Conservation (phyloP, 495 filamentous ascomycete species). For the Haplographium delicatum region DNA sequence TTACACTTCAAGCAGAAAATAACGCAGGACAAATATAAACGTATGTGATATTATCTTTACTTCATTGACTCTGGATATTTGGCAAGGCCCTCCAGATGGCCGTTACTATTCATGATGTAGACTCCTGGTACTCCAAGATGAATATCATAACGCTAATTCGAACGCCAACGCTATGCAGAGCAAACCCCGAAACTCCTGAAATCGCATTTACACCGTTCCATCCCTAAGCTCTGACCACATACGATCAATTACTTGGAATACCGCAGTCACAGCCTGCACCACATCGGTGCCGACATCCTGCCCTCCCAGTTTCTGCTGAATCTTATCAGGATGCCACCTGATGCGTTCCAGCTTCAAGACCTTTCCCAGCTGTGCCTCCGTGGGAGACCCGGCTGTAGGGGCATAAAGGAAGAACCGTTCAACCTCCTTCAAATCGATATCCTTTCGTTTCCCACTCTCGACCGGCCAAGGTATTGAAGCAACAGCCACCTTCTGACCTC, state of each 20-base stretch:
- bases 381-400: constrained; percentile 27
- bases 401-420: constrained; percentile 58
- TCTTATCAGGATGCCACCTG: constrained; percentile 97
- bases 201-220: constrained; percentile 6
- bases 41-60: too few relatives aligned
- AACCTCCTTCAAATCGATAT: constrained; percentile 58
- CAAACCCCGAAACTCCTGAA: too few relatives aligned
- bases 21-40: too few relatives aligned
- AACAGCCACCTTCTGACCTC: constrained; percentile 27
- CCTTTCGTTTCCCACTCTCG: constrained; percentile 50
- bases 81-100: too few relatives aligned
- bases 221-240: constrained; percentile 53
- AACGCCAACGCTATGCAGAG: constrained; percentile 22
- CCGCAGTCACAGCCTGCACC: constrained; percentile 75
- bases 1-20: too few relatives aligned
- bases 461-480: constrained; percentile 73
- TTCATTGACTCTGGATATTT: too few relatives aligned
- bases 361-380: constrained; percentile 39
- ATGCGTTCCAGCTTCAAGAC: constrained; percentile 81
- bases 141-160: too few relatives aligned
- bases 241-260: constrained; percentile 86
- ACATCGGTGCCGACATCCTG: constrained; percentile 57
- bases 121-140: too few relatives aligned
- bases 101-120: too few relatives aligned
- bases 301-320: constrained; percentile 80